Conservation (phyloP, 78 protist genomes). For the Dictyostelium capitatum region DNA sequence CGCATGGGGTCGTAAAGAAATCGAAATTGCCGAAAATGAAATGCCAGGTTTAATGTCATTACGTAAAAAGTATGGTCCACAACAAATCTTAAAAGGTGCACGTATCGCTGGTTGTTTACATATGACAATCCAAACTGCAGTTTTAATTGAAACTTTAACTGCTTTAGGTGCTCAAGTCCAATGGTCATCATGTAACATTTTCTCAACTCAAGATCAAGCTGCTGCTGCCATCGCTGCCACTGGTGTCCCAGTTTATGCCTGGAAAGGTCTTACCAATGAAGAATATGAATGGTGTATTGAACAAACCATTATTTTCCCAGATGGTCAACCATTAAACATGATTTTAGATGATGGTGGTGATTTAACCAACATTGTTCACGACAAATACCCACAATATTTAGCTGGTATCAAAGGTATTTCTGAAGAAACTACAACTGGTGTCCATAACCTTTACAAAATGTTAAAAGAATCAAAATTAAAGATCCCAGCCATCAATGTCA, state of each 20-base stretch:
- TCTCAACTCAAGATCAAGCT: slow-evolving; percentile 99
- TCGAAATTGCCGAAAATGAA: slow-evolving; percentile 97
- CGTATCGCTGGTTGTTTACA: slow-evolving; percentile 99
- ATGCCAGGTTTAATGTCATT: slow-evolving; percentile 99
- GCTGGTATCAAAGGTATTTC: slow-evolving; percentile 96
- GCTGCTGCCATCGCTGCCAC: slow-evolving; percentile 99
- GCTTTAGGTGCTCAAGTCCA: slow-evolving; percentile 98
- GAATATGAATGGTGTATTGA: slow-evolving; percentile 98
- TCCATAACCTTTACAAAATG: slow-evolving; percentile 97
- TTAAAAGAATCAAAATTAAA: slow-evolving; percentile 90
- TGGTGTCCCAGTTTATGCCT: slow-evolving; percentile 98
- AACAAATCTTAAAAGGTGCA: slow-evolving; percentile 96
- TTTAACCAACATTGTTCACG: slow-evolving; percentile 98
- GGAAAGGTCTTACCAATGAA: slow-evolving; percentile 99
- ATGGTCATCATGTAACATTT: slow-evolving; percentile 99
- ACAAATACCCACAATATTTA: slow-evolving; percentile 84
- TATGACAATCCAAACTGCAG: slow-evolving; percentile 99
- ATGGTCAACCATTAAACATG: slow-evolving; percentile 87
- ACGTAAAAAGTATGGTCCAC: slow-evolving; percentile 95
- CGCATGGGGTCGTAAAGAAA: slow-evolving; percentile 97
- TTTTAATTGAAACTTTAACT: slow-evolving; percentile 97
- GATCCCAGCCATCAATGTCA: slow-evolving; percentile 99
- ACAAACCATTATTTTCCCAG: slow-evolving; percentile 94
- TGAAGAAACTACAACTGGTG: slow-evolving; percentile 99
- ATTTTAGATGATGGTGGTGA: slow-evolving; percentile 99